Evolutionary conservation across 2,329 filamentous ascomycete species (phyloP), one percentile per base, ranked within the genome.

Genomic region (Gnomoniopsis smithogilvyi): DNA sequence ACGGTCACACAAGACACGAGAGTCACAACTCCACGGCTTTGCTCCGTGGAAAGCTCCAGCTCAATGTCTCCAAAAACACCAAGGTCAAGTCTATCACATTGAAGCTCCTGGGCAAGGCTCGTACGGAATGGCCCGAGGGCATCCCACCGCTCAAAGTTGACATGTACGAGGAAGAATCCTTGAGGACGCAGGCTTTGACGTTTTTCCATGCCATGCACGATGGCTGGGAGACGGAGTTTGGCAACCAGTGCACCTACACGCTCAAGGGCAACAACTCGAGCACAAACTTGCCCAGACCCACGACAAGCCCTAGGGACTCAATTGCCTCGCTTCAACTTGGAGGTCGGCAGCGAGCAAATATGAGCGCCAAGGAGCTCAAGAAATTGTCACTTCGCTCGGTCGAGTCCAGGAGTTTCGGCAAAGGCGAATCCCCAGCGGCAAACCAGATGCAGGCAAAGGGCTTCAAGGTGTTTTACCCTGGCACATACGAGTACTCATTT

Each of bases 81-180:
- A 99, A 99, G 75, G 87, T 99, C 65, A 97, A 96, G 77, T 89
- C 91, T 3, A 84, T 99, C 24, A 92, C 90, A 6, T 79, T 99
- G 54, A 94, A 91, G 67, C 90, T 99, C 66, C 84, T 88, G 45
- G 95, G 94, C 33, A 89, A 87, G 69, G 91, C 92, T 3, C 85
- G 89, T 64, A 98, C 95, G 1, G 92, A 96, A 69, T 99, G 95
- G 95, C 94, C 95, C 17, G 95, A 98, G 77, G 92, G 92, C 53
- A 95, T 98, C 33, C 94, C 95, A 3, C 92, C 93, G 0, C 82
- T 88, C 59, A 96, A 96, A 72, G 82, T 88, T 1, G 90, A 96
- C 45, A 86, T 91, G 55, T 89, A 86, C 67, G 92, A 98, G 69
- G 90, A 91, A 63, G 90, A 95, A 65, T 91, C 87, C 3, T 81